Evolutionary conservation across 257 asterid species (phyloP), one percentile per base, ranked within the genome.

Genomic region (Solanum peruvianum): DNA sequence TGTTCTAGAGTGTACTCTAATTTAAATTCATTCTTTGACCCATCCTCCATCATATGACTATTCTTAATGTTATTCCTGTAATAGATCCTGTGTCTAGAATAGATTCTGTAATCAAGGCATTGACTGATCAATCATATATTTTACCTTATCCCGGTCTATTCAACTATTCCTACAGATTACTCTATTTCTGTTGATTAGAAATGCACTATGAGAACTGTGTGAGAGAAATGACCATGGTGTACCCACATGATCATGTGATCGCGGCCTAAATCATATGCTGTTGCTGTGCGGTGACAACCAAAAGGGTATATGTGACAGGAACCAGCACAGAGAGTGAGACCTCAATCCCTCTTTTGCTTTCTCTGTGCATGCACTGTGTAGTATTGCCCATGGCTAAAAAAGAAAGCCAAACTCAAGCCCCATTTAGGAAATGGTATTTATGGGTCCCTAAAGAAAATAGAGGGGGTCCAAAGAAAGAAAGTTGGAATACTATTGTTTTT

Each of bases 351-450:
- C 78, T 71, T 85, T 71, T 7, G 35, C 69, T 35, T 82, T 90
- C 25, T 87, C 83, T 77, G 80, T 87, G 88, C 86, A 49, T 42
- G 29, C 62, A 84, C 71, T 20, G 42, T 33, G 85, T 33, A 86
- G 89, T 88, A 90, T 88, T 87, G 87, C 86, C 52, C 86, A 49
- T 80, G 62, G 71, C 88, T 29, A 87, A 49, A 23, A 41, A 23
- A 56, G 49, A 31, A 31, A 35, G 44, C 72, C 60, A 25, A 18
- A 20, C 67, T 39, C 20, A n/a, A 45, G 37, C 18, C n/a, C 44
- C 76, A 85, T 72, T 82, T 58, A 42, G 18, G 47, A 70, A 85
- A 35, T 77, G 86, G 82, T 52, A 87, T 85, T 31, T 37, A 85
- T 39, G 27, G 73, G 87, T 12, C 20, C 33, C 47, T 60, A 72